A percentile compares a stretch with the other conserved stretches of the same genome.
Evolutionary conservation across 495 filamentous ascomycete genomes (phyloP).

Genomic region (Hypomontagnella monticulosa): DNA sequence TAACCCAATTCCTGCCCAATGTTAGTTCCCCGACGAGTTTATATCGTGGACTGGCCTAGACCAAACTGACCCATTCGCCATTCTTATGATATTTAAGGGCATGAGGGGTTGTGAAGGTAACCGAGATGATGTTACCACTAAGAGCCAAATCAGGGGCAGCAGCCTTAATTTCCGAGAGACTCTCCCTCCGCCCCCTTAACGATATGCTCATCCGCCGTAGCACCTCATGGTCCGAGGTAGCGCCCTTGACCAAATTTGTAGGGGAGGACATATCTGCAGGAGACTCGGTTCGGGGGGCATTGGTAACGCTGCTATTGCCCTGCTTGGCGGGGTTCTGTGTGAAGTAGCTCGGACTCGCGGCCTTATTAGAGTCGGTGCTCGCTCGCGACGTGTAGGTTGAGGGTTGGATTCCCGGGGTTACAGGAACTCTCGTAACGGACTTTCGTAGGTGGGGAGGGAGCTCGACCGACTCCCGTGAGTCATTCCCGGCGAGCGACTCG

Average conservation of each 20-base stretch:
- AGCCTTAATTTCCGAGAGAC: slow-evolving; percentile 64
- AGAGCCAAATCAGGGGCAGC: slow-evolving; percentile 74
- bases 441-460: slow-evolving; percentile 50
- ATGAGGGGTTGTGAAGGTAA: slow-evolving; percentile 85
- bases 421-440: slow-evolving; percentile 52
- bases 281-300: slow-evolving; percentile 9
- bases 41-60: slow-evolving; percentile 17
- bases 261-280: slow-evolving; percentile 47
- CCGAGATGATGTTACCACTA: slow-evolving; percentile 85
- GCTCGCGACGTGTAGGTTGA: slow-evolving; percentile 48
- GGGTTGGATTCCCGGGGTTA: slow-evolving; percentile 59
- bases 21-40: slow-evolving; percentile 15
- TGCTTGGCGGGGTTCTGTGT: slow-evolving; percentile 44
- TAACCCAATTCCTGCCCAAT: slow-evolving; percentile 69
- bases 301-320: slow-evolving; percentile 34
- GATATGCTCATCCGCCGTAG: slow-evolving; percentile 70
- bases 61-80: slow-evolving; percentile 75
- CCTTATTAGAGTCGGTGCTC: slow-evolving; percentile 27
- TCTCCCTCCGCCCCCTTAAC: slow-evolving; percentile 54
- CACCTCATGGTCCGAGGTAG: slow-evolving; percentile 67
- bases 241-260: slow-evolving; percentile 60
- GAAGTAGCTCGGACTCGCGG: slow-evolving; percentile 53
- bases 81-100: slow-evolving; percentile 71
- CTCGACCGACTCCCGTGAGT: slow-evolving; percentile 36
- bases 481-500: slow-evolving; percentile 25